Percentiles rank a stretch among this genome's conserved stretches.
Evolutionary conservation across 2,329 filamentous ascomycete species (phyloP).

Genomic region (Pseudogymnoascus sp.): DNA sequence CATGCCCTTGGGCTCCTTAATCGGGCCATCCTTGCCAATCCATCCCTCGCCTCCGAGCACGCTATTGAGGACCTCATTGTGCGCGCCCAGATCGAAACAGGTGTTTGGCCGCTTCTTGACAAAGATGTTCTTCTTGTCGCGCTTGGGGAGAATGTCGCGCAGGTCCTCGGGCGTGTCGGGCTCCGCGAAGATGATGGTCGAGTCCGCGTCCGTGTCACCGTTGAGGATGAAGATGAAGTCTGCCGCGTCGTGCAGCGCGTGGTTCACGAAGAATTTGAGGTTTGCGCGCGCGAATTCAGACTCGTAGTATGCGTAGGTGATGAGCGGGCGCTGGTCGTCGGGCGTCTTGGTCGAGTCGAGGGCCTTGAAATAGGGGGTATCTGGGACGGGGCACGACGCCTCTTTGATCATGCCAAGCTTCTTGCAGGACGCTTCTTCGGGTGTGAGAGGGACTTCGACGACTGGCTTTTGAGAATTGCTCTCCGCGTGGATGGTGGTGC

Average conservation of each 20-base stretch:
- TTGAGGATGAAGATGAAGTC: conserved; percentile 12
- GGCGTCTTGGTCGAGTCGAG: not conserved
- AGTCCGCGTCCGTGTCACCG: conserved; percentile 1
- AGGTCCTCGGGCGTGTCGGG: not conserved
- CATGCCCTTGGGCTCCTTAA: not conserved
- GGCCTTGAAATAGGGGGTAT: not conserved
- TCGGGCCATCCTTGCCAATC: not conserved
- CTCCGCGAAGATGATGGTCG: conserved; percentile 1
- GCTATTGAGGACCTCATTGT: conserved; percentile 1
- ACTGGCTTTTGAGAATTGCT: not conserved
- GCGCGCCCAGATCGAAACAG: conserved; percentile 7
- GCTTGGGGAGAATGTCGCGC: not conserved
- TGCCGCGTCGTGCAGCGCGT: conserved; percentile 7
- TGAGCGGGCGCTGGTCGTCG: conserved; percentile 3
- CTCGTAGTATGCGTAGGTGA: conserved; percentile 16
- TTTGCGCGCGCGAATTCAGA: not conserved
- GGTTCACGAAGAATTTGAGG: conserved; percentile 8
- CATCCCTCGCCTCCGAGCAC: not conserved
- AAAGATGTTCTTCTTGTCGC: not conserved
- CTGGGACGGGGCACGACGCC: not conserved
- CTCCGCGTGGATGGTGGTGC: not conserved
- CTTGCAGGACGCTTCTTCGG: not conserved
- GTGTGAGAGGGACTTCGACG: not conserved
- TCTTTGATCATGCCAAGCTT: not conserved
- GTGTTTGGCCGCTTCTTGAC: conserved; percentile 8